Conservation (phyloP, 106 monocot genomes). For the Phalaenopsis equestris region DNA sequence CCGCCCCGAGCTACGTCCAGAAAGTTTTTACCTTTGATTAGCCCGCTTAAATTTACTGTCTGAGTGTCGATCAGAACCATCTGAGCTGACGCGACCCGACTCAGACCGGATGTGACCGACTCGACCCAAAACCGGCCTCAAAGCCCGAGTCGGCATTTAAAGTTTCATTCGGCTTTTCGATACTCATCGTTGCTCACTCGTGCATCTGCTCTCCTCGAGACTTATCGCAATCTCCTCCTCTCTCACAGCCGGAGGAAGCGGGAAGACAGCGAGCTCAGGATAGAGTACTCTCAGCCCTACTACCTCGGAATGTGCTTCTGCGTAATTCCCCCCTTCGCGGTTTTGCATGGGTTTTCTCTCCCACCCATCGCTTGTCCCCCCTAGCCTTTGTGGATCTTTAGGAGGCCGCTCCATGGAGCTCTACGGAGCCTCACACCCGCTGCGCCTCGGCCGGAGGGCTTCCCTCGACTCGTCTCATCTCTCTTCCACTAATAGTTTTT, state of each 20-base stretch:
- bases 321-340: neutral
- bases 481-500: neutral
- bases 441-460: neutral
- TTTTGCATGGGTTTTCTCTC: conserved; percentile 6
- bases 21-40: no score
- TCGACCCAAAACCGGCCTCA: no score
- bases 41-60: no score
- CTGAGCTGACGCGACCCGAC: no score
- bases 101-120: no score
- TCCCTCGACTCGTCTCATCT: neutral
- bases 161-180: no score
- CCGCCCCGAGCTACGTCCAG: no score
- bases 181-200: no score
- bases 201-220: neutral
- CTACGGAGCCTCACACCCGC: conserved; percentile 4
- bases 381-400: neutral
- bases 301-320: neutral
- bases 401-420: conserved; percentile 14
- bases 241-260: neutral
- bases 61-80: no score
- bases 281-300: neutral
- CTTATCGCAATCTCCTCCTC: neutral
- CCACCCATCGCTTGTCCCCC: neutral
- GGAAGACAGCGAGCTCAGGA: neutral
- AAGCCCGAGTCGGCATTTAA: no score